These are phyloP conservation scores for Russula virescens DNA, from an alignment of 768 basidiomycete genomes.

Conservation along the genomic window DNA sequence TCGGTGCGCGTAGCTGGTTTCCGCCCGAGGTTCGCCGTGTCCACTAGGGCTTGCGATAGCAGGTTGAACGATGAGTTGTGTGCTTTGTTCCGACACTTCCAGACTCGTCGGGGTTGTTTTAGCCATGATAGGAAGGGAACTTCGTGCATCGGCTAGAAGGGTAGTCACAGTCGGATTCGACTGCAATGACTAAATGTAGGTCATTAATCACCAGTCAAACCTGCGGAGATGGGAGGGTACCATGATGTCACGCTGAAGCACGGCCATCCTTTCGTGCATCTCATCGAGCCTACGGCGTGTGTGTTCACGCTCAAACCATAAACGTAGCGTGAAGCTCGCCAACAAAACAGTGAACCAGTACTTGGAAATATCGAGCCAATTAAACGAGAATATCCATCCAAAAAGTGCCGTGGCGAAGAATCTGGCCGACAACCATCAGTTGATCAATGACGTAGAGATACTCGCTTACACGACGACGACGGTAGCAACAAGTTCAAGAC, in stretches of 20 bases:
- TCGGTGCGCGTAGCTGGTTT: too few species aligned
- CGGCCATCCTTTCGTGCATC: neutral
- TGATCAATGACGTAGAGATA: neutral
- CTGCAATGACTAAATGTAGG: neutral
- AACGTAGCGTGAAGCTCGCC: too few species aligned
- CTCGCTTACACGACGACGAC: neutral
- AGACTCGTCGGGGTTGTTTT: neutral
- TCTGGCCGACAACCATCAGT: neutral
- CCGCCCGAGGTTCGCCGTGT: too few species aligned
- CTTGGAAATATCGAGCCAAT: neutral
- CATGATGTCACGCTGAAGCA: neutral
- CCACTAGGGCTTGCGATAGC: too few species aligned
- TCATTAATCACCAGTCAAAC: neutral
- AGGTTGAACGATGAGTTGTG: too few species aligned
- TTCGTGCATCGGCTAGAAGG: neutral
- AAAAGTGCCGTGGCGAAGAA: neutral
- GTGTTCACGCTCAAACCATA: neutral
- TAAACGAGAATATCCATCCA: neutral
- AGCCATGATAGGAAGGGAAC: neutral
- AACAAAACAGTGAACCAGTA: neutral
- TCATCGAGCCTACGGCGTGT: neutral
- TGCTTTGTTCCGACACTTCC: too few species aligned
- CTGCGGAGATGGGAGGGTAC: neutral
- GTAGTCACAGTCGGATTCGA: neutral
- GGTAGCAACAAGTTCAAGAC: neutral